Base-by-base conservation (phyloP, 2,329 filamentous ascomycete species). In the Paraphaeosphaeria minitans region DNA sequence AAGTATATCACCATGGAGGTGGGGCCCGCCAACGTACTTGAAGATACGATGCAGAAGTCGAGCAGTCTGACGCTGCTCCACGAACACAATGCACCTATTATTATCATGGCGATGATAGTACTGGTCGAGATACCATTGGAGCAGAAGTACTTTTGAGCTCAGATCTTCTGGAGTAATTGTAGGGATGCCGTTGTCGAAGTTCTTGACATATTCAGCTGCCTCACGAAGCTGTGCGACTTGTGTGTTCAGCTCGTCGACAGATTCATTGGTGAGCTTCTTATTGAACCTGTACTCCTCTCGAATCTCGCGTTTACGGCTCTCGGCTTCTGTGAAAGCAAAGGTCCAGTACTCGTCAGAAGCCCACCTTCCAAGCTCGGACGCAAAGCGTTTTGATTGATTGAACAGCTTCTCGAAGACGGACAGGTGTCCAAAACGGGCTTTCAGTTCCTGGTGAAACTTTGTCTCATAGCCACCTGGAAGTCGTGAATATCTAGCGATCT, bases 31-130 rank as follows among this genome's bases (percentile, higher is more conserved):
- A 57, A 92, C 81, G 1, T 76, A 73, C 0, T 80, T 75, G 61
- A 96, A 89, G 0, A 96, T 79, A 45, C 89, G 86, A 1, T 84
- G 80, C 1, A 99, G 79, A 16, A 96, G 76, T 19, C 86, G 84
- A 0, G 93, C 94, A 0, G 92, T 94, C 63, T 90, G 87, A 42
- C 93, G 84, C 71, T 89, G 84, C 60, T 92, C 83, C 0, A 96
- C 92, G 74, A 99, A 98, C 0, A 98, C 85, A 56, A 99, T 96
- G 69, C 92, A 96, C 60, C 88, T 87, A 29, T 83, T 81, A 7
- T 87, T 81, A 1, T 81, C 82, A 2, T 80, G 77, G 2, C 81
- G 75, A 33, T 83, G 78, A 67, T 93, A 97, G 51, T 89, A 83
- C 8, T 85, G 75, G 3, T 76, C 72, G 0, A 98, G 80, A 56